Evolutionary conservation across 305 asterid genomes (phyloP).

Genomic region (Fraxinus ornus): DNA sequence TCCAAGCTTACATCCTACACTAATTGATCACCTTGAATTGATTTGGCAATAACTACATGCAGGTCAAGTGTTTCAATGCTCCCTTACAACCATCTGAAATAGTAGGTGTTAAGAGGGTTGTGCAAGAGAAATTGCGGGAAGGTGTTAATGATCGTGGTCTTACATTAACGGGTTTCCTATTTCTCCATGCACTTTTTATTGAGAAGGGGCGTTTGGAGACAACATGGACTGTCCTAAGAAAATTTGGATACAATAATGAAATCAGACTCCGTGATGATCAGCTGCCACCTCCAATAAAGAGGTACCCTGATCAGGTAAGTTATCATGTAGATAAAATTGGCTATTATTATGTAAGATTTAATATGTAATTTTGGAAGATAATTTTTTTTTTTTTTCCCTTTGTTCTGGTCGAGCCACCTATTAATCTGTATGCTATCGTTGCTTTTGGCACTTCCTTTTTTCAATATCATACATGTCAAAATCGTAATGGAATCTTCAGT

Average conservation of each 20-base stretch:
- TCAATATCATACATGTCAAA: not conserved
- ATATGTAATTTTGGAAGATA: not conserved
- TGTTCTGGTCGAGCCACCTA: not conserved
- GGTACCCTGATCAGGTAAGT: conserved; percentile 83
- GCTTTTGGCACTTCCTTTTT: not conserved
- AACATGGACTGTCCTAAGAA: conserved; percentile 97
- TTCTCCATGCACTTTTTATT: conserved; percentile 96
- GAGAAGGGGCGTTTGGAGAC: conserved; percentile 99
- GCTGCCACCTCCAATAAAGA: conserved; percentile 79
- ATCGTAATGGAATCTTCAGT: not conserved
- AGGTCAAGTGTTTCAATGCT: conserved; percentile 98
- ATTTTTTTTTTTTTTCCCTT: not conserved
- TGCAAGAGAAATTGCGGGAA: conserved; percentile 85
- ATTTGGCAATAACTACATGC: conserved; percentile 23
- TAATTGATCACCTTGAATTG: conserved; percentile 28
- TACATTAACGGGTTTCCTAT: conserved; percentile 93
- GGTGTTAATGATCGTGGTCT: conserved; percentile 94
- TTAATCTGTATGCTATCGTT: not conserved
- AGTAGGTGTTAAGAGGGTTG: conserved; percentile 95
- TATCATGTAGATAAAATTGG: conserved; percentile 6
- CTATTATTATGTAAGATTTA: not conserved
- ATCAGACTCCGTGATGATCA: conserved; percentile 85
- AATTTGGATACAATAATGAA: conserved; percentile 94
- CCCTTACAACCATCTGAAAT: conserved; percentile 96
- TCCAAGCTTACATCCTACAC: conserved; percentile 7